Evolutionary conservation across 139 green algal genomes (phyloP).

Genomic region (Chlorella sp.): DNA sequence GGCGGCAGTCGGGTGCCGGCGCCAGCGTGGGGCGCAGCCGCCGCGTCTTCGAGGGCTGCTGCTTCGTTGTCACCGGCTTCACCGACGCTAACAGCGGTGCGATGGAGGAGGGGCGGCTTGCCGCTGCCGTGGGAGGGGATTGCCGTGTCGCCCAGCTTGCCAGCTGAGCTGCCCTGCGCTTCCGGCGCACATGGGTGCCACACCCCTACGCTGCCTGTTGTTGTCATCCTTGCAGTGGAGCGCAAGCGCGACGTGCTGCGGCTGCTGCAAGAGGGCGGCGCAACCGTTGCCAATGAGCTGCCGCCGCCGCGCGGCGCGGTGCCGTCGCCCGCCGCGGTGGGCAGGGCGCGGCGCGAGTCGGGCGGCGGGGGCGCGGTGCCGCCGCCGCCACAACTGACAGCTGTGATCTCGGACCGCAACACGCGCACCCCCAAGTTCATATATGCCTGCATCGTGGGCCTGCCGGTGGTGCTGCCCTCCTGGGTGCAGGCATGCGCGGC

Average conservation of each 20-base stretch:
- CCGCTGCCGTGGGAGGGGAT: too few relatives aligned
- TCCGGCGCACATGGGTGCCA: too few relatives aligned
- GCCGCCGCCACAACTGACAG: background rate
- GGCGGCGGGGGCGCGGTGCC: slow-evolving; percentile 9
- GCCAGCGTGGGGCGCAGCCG: background rate
- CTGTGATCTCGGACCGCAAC: slow-evolving; percentile 2
- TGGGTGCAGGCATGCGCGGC: slow-evolving; percentile 15
- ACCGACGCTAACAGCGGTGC: background rate
- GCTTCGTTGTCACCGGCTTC: slow-evolving; percentile 22
- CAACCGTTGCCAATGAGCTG: background rate
- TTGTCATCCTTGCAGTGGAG: too few relatives aligned
- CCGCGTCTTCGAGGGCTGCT: slow-evolving; percentile 19
- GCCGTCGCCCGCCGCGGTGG: background rate
- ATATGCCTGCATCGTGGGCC: slow-evolving; percentile 6
- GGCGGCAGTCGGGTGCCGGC: background rate
- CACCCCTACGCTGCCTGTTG: too few relatives aligned
- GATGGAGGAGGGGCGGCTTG: too few relatives aligned
- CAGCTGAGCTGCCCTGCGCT: too few relatives aligned
- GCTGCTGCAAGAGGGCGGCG: slow-evolving; percentile 1
- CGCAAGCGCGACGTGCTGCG: slow-evolving; percentile 1
- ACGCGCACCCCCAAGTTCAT: slow-evolving; percentile 26
- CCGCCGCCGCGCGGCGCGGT: background rate
- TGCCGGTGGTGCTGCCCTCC: slow-evolving; percentile 7
- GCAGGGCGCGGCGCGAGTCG: slow-evolving; percentile 8
- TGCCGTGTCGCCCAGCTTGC: too few relatives aligned